Base-by-base conservation (phyloP, 2,329 filamentous ascomycete species). In the Lithohypha guttulata region DNA sequence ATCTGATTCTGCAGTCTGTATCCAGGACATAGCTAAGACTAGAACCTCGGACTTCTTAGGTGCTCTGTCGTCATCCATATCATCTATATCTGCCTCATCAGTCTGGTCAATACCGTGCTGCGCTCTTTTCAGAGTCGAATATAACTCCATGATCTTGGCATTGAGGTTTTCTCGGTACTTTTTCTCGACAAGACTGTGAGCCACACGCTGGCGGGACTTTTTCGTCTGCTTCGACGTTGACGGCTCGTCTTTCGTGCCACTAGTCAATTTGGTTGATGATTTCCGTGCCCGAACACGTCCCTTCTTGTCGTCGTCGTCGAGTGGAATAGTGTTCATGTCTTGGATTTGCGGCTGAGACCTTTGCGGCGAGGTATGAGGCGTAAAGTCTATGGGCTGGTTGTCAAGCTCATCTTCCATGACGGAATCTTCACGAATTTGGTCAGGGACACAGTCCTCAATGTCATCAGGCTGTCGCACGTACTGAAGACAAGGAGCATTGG, bases 91-190 rank as follows among this genome's bases (percentile, higher is more conserved):
- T n/a, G n/a, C n/a, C 23, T 39, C 37, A 15, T 42, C 30, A 18
- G 48, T 42, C 11, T 43, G 35, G 13, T 37, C 31, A 6, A 36
- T 32, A 28, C 37, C 39, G 20, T 34, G 26, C 20, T 50, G 48
- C 7, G 48, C 43, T 23, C 39, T 43, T 28, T 51, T 48, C 2
- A 52, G 42, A 2, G 48, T 49, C 29, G 30, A 41, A 43, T 52
- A 48, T 4, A 52, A 37, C 29, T 50, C 47, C n/a, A 42, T 40
- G 30, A 52, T 48, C 34, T 52, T 52, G 15, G 50, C 45, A 32
- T 52, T 52, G 34, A 52, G 43, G 34, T 52, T 52, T 38, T 52
- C 50, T 21, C 50, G 42, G 27, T 52, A 52, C 23, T 52, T 52
- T 27, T 45, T 45, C 25, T 52, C 50, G 21, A 52, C 50, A 13